These are phyloP conservation scores for Myochromella boudieri DNA, from an alignment of 768 basidiomycete species.

Conservation along the genomic window DNA sequence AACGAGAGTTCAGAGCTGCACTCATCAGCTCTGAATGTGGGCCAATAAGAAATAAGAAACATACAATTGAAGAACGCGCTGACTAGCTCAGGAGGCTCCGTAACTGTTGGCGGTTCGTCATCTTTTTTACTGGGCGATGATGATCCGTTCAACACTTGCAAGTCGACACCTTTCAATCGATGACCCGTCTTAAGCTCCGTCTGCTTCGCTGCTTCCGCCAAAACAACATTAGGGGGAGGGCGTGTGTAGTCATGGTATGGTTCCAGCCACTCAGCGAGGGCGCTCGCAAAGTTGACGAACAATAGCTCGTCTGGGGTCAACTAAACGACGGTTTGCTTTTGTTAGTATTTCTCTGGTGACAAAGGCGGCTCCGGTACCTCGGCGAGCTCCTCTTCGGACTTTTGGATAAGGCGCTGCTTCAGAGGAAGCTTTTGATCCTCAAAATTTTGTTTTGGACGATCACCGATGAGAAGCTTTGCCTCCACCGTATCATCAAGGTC, in stretches of 20 bases:
- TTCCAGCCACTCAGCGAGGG: conserved; percentile 73
- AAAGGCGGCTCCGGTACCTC: conserved; percentile 39
- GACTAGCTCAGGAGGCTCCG: conserved; percentile 57
- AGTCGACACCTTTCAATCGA: conserved; percentile 63
- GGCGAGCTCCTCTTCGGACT: conserved; percentile 48
- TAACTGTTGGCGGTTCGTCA: conserved; percentile 67
- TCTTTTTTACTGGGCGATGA: conserved; percentile 61
- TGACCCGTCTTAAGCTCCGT: conserved; percentile 70
- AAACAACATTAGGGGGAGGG: conserved; percentile 65
- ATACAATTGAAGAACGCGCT: conserved; percentile 63
- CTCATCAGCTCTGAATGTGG: neutral
- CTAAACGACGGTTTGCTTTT: conserved; percentile 37
- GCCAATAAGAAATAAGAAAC: conserved; percentile 9
- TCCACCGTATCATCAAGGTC: conserved; percentile 81
- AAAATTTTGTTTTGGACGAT: conserved; percentile 67
- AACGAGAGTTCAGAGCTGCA: conserved; percentile 55
- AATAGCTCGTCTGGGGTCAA: conserved; percentile 63
- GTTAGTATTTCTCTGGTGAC: neutral
- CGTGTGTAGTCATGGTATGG: conserved; percentile 75
- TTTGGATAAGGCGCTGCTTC: conserved; percentile 54
- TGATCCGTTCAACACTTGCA: conserved; percentile 38
- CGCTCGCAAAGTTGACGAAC: conserved; percentile 58
- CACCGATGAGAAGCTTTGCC: conserved; percentile 79
- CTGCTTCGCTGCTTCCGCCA: conserved; percentile 75
- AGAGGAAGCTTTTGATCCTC: conserved; percentile 52